Evolutionary conservation across 163 green algal genomes (phyloP).

Genomic region (Volvox carteri): DNA sequence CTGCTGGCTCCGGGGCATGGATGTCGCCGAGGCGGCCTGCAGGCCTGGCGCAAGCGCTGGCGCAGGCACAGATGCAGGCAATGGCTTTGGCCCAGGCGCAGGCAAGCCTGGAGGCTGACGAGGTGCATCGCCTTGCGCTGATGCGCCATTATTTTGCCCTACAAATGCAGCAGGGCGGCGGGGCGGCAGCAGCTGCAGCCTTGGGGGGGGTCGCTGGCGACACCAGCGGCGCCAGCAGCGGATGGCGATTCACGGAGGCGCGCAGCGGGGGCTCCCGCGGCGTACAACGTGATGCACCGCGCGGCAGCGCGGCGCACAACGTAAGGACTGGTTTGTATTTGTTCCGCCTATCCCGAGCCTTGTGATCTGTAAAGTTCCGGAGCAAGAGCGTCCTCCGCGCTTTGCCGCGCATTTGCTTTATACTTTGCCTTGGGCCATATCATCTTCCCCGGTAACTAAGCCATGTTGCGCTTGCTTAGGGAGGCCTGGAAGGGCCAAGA

Average conservation of each 20-base stretch:
- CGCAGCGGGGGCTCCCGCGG: not conserved
- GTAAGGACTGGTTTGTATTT: not conserved
- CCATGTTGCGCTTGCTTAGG: no score
- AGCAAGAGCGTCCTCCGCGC: no score
- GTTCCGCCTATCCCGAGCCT: no score
- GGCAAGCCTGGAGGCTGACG: not conserved
- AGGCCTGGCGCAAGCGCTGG: not conserved
- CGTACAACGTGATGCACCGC: not conserved
- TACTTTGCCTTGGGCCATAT: no score
- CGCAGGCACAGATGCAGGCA: not conserved
- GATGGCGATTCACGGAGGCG: not conserved
- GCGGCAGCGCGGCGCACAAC: not conserved
- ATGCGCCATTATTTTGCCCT: not conserved
- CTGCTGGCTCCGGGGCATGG: not conserved
- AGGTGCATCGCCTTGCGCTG: not conserved
- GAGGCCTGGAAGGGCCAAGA: no score
- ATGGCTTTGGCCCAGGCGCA: not conserved
- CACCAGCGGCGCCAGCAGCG: not conserved
- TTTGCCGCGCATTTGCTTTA: no score
- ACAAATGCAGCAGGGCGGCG: not conserved
- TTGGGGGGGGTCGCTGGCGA: not conserved
- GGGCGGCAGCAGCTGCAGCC: not conserved
- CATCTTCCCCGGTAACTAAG: no score
- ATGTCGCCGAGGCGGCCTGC: not conserved
- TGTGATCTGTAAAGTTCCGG: no score